Evolutionary conservation across 768 basidiomycete species (phyloP), one percentile per base, ranked within the genome.

Genomic region (Russula earlei): DNA sequence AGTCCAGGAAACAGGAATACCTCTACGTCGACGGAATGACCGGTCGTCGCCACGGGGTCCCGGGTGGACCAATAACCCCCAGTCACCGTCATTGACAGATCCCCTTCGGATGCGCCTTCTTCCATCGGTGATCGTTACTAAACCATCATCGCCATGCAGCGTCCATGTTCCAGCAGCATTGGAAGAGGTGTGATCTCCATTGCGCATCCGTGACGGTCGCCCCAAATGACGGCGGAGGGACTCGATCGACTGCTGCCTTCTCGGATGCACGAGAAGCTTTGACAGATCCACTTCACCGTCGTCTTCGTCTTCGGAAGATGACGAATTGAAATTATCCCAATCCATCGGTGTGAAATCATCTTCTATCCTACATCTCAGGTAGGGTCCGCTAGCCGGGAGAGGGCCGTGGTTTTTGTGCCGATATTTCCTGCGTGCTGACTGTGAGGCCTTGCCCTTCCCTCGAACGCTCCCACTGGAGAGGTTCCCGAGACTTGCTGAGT

Each of bases 221-320:
- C 69, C 72, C 19, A 88, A 71, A 62, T 87, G 85, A 58, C 74
- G 82, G 54, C 85, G 74, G 54, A 89, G 70, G 66, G 85, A 87
- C 62, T 74, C 78, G 59, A 88, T 87, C 17, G 85, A 87, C 56
- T 82, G 77, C 64, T 89, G 86, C 25, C 86, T 74, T 66, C 81
- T 85, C 19, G 87, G 76, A 8, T 80, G 84, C 25, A 85, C 79
- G 34, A 89, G 78, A 53, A 88, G 75, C 25, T 77, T 75, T 15
- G 84, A 81, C 38, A 88, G 73, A 64, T 82, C 77, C 44, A 87
- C 70, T 63, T 87, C 86, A 15, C 73, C 70, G 17, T 71, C 76
- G 38, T 78, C 79, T 14, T 78, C 76, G 8, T 77, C 77, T 4
- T 73, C 73, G 5, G 45, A 63, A 65, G 60, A 60, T 49, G 53